These are phyloP conservation scores for Solanum clarkiae DNA, from an alignment of 257 asterid species.

Conservation along the genomic window DNA sequence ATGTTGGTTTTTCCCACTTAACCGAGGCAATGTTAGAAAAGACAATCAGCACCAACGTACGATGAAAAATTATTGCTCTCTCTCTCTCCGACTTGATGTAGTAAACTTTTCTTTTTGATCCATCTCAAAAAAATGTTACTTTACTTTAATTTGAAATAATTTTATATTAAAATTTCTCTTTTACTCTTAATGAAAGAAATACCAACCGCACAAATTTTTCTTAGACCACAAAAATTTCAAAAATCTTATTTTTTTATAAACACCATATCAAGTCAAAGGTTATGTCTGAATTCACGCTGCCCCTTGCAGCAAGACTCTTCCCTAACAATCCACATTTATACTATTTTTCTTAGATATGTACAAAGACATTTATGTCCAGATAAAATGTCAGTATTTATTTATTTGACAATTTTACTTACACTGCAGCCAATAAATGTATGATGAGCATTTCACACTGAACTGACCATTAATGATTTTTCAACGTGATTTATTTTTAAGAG, in stretches of 20 bases:
- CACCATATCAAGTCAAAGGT: too few relatives aligned
- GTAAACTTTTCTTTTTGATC: too few relatives aligned
- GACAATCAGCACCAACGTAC: not conserved
- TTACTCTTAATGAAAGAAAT: too few relatives aligned
- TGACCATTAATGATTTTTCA: not conserved
- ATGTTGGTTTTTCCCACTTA: not conserved
- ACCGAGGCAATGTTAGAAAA: not conserved
- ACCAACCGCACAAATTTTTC: too few relatives aligned
- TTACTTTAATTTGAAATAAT: too few relatives aligned
- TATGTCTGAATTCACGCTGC: not conserved
- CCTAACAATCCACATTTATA: not conserved
- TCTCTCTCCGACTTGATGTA: accelerated
- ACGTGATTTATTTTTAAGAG: not conserved
- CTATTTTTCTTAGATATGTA: not conserved
- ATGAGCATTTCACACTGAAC: not conserved
- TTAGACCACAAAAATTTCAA: too few relatives aligned
- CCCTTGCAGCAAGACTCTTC: too few relatives aligned
- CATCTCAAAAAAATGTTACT: accelerated
- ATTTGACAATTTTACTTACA: not conserved
- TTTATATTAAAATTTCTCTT: too few relatives aligned
- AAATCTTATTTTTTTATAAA: too few relatives aligned
- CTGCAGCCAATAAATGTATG: not conserved
- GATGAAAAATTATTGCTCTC: not conserved
- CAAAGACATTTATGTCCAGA: not conserved
- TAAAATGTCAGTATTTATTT: not conserved